Evolutionary conservation across 805 yeast genomes (phyloP), one percentile per base, ranked within the genome.

Genomic region (Pichia heedii): DNA sequence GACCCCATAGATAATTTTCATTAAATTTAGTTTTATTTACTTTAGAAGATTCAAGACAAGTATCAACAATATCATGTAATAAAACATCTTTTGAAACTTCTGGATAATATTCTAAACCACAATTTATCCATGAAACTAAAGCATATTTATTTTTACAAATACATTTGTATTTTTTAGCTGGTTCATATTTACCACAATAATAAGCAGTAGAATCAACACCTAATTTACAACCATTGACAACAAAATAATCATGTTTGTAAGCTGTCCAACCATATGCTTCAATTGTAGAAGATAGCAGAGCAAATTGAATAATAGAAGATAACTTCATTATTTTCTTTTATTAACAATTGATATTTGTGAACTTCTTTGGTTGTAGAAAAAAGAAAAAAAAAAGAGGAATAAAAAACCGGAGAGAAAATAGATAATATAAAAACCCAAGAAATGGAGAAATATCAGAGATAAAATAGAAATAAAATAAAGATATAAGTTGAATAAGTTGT

Each of bases 71-170:
- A 11, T 52, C 40, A 33, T 50, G 38, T 36, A 52, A 39, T 9
- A 48, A 39, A 2, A 16, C 22, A 10, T 22, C 27, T 3, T 22
- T 16, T 4, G 3, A 34, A 35, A 26, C 48, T 34, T 34, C 49
- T 34, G 37, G 33, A 15, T 12, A 22, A 38, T 35, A 27, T 4
- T 50, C 37, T 30, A 53, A 53, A 11, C 49, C 53, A 50, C 66
- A 63, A 16, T 50, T 36, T 9, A 60, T 29, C 53, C 57, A 49
- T 0, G 64, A 52, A 5, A 57, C 63, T 29, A 63, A 41, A 21
- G 56, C 65, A n/a, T 61, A 45, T 18, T 38, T 37, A 19, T 38
- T 52, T 18, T 43, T 49, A 47, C 68, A 63, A 9, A 52, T 50
- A 48, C 63, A 60, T 18, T 41, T 45, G 30, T 48, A 47, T 1